Evolutionary conservation across 2,329 filamentous ascomycete species (phyloP), one percentile per base, ranked within the genome.

Genomic region (Fusarium bactridioides): DNA sequence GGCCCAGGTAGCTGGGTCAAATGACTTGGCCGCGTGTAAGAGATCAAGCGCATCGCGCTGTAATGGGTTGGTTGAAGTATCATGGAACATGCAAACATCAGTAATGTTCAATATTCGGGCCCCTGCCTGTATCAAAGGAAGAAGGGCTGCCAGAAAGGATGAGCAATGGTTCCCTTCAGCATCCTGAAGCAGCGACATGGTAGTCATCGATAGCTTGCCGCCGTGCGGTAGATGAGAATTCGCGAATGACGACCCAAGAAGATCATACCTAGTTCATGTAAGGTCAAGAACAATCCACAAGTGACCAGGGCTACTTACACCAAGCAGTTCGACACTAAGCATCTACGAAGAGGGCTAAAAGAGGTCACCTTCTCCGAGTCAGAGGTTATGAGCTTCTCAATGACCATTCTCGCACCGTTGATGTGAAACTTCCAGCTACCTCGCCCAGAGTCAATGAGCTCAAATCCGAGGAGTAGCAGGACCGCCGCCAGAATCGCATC

Each of bases 11-110:
- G 25, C 44, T 16, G 25, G 25, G 44, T 47, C 44, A 10, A 47
- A 47, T n/a, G 44, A 47, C 25, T 29, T 47, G 44, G 44, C 44
- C n/a, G 25, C 19, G 7, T 29, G 13, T 5, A 47, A n/a, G 13
- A 47, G 25, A 7, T 27, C 7, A n/a, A 47, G 25, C 7, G 25
- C 25, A 9, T 47, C 44, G 6, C 11, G 25, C 6, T 3, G 25
- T 4, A 10, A 25, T 21, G 19, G 10, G 2, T 8, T 29, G 13
- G 13, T n/a, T 4, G 10, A 47, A 2, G 25, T 8, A 29, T 47
- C 25, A 1, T 0, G 7, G 1, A 29, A 15, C 19, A 6, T 18
- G 19, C 6, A 29, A 18, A 9, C 10, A 10, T 18, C 10, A 4
- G 7, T 11, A 1, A 2, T 5, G 10, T 48, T 12, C 45, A 48